Percentiles rank a stretch among this genome's conserved stretches.
phyloP scores from a whole-genome alignment of 2,329 filamentous ascomycete genomes.

The Pseudocercospora fijiensis region DNA sequence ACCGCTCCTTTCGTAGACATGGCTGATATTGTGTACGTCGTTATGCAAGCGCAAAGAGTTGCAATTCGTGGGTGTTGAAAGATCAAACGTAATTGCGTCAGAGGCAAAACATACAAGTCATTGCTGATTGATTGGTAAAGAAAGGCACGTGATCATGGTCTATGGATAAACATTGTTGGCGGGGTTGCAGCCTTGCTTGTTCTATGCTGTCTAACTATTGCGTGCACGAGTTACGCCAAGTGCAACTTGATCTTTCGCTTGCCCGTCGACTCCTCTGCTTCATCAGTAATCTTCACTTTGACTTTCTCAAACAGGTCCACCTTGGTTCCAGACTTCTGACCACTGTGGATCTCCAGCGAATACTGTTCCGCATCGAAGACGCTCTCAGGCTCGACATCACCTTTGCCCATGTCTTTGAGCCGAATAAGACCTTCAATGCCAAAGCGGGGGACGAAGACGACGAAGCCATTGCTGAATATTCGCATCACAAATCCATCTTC shows the following conservation, averaged over 20 bases:
- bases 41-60: background rate
- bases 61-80: background rate
- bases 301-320: slow-evolving; percentile 93
- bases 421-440: slow-evolving; percentile 92
- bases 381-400: slow-evolving; percentile 69
- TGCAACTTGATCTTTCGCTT: slow-evolving; percentile 85
- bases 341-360: slow-evolving; percentile 61
- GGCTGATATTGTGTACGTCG: background rate
- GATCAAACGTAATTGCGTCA: slow-evolving; percentile 1
- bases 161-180: background rate
- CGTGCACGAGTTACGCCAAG: slow-evolving; percentile 38
- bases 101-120: background rate
- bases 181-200: no score
- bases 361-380: slow-evolving; percentile 86
- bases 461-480: slow-evolving; percentile 95
- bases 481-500: slow-evolving; percentile 97
- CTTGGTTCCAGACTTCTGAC: slow-evolving; percentile 43
- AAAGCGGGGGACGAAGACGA: slow-evolving; percentile 92
- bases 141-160: background rate
- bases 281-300: slow-evolving; percentile 81
- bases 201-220: background rate
- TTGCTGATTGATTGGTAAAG: background rate
- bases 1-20: background rate
- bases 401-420: slow-evolving; percentile 70
- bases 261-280: slow-evolving; percentile 91